Conservation (phyloP, 139 green algal genomes). For the Parachlorella kessleri region DNA sequence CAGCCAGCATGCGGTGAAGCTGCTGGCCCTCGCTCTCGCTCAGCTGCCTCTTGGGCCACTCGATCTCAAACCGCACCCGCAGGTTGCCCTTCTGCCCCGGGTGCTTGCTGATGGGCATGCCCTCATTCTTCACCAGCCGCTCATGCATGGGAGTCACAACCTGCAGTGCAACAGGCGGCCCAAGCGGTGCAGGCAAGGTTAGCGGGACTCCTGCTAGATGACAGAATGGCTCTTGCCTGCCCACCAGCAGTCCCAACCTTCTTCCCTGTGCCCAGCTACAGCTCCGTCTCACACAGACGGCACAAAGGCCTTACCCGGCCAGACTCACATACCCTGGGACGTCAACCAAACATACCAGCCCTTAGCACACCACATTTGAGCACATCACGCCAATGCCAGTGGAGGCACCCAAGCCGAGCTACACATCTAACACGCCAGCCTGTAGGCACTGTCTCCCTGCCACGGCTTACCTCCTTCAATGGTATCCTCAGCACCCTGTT, state of each 20-base stretch:
- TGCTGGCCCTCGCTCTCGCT: constrained; percentile 1
- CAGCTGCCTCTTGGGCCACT: constrained; percentile 56
- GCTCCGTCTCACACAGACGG: neutral
- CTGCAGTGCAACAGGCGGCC: neutral
- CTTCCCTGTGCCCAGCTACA: neutral
- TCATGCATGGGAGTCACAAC: constrained; percentile 9
- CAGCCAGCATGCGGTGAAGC: constrained; percentile 24
- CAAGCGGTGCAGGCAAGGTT: neutral
- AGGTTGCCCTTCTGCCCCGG: constrained; percentile 70
- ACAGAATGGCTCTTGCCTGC: neutral
- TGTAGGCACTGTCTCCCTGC: neutral
- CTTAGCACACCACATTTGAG: neutral
- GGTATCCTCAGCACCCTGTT: constrained; percentile 54
- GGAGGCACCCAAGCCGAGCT: neutral
- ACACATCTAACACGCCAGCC: neutral
- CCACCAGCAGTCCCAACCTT: neutral
- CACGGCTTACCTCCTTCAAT: constrained; percentile 43
- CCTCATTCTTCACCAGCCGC: constrained; percentile 43
- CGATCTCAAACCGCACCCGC: constrained; percentile 70
- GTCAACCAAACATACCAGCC: neutral
- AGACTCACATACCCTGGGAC: neutral
- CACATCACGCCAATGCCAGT: neutral
- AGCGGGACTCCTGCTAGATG: neutral
- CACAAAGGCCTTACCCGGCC: neutral
- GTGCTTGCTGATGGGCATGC: constrained; percentile 79